phyloP scores from a whole-genome alignment of 169 alveolate genomes.

The Plasmodium ovale region DNA sequence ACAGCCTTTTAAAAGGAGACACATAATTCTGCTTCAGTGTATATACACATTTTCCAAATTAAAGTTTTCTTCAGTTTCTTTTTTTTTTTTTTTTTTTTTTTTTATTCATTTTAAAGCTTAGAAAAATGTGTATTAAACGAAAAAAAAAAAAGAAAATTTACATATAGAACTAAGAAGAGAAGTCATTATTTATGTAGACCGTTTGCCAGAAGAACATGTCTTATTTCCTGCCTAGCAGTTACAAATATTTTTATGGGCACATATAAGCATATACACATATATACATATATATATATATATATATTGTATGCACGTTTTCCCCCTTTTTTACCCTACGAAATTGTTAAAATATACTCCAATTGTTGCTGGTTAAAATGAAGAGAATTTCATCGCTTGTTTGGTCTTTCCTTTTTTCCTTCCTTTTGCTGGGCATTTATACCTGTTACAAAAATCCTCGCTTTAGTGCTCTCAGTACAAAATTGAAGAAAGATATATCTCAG shows the following conservation, averaged over 20 bases:
- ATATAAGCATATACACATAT: too few relatives aligned
- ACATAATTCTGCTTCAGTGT: background rate
- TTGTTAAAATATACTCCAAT: background rate
- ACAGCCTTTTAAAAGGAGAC: background rate
- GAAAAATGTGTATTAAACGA: background rate
- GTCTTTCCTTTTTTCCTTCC: conserved; percentile 18
- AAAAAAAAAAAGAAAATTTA: background rate
- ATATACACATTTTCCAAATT: background rate
- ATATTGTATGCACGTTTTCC: too few relatives aligned
- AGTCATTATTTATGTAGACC: too few relatives aligned
- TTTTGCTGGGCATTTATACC: background rate
- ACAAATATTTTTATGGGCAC: too few relatives aligned
- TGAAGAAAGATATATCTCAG: conserved; percentile 46
- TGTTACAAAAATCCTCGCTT: conserved; percentile 42
- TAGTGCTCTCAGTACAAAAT: conserved; percentile 23
- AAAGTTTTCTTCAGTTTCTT: background rate
- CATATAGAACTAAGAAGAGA: background rate
- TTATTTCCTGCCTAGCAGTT: background rate
- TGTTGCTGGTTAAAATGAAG: conserved; percentile 24
- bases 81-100: too few relatives aligned
- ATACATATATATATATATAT: too few relatives aligned
- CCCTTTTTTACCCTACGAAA: too few relatives aligned
- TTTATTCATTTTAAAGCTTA: too few relatives aligned
- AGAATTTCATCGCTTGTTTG: conserved; percentile 13
- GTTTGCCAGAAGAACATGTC: background rate